A percentile compares a stretch with the other conserved stretches of the same genome.
phyloP scores from a whole-genome alignment of 805 yeast species.

The Yamadazyma sp. region DNA sequence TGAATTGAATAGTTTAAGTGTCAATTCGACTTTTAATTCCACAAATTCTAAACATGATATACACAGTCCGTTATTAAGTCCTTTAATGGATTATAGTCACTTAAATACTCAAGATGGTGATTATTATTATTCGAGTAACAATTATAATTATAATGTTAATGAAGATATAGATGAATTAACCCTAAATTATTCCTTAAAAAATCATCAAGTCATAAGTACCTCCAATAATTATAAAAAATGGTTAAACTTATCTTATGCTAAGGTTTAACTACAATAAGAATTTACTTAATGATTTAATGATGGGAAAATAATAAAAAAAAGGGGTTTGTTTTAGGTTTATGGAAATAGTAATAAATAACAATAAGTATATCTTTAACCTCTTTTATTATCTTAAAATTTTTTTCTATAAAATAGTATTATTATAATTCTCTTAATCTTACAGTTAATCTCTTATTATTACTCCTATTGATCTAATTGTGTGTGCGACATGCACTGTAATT shows the following conservation, averaged over 20 bases:
- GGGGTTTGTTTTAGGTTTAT: too few species aligned
- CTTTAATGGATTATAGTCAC: constrained; percentile 2
- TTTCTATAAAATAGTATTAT: too few species aligned
- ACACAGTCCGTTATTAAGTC: constrained; percentile 31
- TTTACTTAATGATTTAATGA: neutral
- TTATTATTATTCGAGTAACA: neutral
- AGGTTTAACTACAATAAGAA: constrained; percentile 1
- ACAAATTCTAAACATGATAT: constrained; percentile 15
- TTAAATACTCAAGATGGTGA: too few species aligned
- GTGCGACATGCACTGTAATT: too few species aligned
- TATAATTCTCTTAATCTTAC: too few species aligned
- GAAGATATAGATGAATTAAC: constrained; percentile 12
- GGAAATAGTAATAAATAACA: too few species aligned
- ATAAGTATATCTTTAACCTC: too few species aligned
- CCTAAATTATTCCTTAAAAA: constrained; percentile 7
- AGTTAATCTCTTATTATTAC: too few species aligned
- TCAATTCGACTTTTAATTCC: too few species aligned
- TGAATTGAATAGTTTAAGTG: constrained; percentile 19
- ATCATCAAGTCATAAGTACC: constrained; percentile 7
- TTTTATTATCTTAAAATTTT: too few species aligned
- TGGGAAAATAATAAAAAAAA: too few species aligned
- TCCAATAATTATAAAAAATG: constrained; percentile 14
- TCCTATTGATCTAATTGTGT: too few species aligned
- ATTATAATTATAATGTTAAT: constrained; percentile 1
- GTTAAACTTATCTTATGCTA: constrained; percentile 12